Evolutionary conservation across 2,329 filamentous ascomycete genomes (phyloP), one percentile per base, ranked within the genome.

Genomic region (Clarireedia paspali): DNA sequence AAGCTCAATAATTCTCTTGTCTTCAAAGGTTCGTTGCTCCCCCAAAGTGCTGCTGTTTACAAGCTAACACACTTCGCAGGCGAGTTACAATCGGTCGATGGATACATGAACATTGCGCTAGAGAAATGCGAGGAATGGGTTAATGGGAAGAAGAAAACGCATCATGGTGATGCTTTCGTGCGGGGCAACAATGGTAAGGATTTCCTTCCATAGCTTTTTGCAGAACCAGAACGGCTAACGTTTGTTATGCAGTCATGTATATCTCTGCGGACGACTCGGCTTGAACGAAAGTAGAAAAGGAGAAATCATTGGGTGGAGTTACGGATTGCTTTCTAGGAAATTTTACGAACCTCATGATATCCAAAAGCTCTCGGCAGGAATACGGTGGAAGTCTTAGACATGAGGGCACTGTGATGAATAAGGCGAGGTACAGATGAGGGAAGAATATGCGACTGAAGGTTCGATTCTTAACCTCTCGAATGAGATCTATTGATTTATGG

Each of bases 81-180:
- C 64, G 91, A 96, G 71, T 81, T 97, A 39, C 91, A 97, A 71
- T 96, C 91, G 0, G 92, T 99, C 50, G 94, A 99, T 72, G 94
- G 94, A 52, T 99, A 97, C 75, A 99, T 99, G 94, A 99, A 99
- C 75, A 96, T 99, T 70, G 92, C 94, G 12, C 82, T 99, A 30
- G 94, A 99, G 73, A 94, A 96, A 75, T 95, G 91, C 20, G 86
- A 89, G 62, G 94, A 99, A 74, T 91, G 86, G 65, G 87, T 96
- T 64, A 87, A 95, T 68, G 92, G 91, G 44, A 82, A 84, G 62
- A 83, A 92, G 73, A 82, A 88, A 66, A 82, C 89, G 66, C 88
- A 82, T 54, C 96, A 96, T 70, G 92, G 92, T 6, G 92, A 97
- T 77, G 90, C 92, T 5, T 97, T 97, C 71, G 88, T 97, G 57